These are phyloP conservation scores for Amniculicola lignicola DNA, from an alignment of 495 filamentous ascomycete species.

Conservation along the genomic window DNA sequence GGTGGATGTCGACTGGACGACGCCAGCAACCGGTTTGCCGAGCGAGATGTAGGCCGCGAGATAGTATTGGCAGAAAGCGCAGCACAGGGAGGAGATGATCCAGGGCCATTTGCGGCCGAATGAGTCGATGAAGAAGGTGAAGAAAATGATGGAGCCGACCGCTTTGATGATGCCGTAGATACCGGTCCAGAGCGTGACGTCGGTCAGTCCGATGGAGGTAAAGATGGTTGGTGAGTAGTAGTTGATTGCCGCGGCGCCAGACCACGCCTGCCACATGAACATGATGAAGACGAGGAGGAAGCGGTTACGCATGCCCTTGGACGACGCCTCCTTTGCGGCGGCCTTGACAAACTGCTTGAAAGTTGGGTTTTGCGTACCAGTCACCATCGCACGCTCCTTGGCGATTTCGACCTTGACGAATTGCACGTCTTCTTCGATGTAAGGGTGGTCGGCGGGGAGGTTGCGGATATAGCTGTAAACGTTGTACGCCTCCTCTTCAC, in stretches of 20 bases:
- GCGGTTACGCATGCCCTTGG: constrained; percentile 43
- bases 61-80: constrained; percentile 36
- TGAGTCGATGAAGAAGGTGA: constrained; percentile 36
- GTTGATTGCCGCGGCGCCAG: constrained; percentile 40
- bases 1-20: constrained; percentile 30
- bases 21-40: constrained; percentile 20
- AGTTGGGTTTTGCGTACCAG: constrained; percentile 17
- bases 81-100: constrained; percentile 38
- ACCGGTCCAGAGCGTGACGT: constrained; percentile 41
- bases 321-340: constrained; percentile 32
- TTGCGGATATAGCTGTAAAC: constrained; percentile 33
- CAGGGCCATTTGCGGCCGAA: constrained; percentile 39
- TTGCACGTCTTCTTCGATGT: constrained; percentile 33
- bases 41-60: constrained; percentile 39
- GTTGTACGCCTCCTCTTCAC: constrained; percentile 31
- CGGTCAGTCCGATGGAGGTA: constrained; percentile 37
- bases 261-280: constrained; percentile 41
- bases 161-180: constrained; percentile 40
- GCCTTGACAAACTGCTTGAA: constrained; percentile 34
- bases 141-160: constrained; percentile 37
- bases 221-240: constrained; percentile 43
- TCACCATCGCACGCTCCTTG: constrained; percentile 31
- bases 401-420: constrained; percentile 38
- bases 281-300: constrained; percentile 42
- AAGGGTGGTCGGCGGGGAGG: constrained; percentile 32